Evolutionary conservation across 768 basidiomycete species (phyloP), one percentile per base, ranked within the genome.

Genomic region (Boletales sp.): DNA sequence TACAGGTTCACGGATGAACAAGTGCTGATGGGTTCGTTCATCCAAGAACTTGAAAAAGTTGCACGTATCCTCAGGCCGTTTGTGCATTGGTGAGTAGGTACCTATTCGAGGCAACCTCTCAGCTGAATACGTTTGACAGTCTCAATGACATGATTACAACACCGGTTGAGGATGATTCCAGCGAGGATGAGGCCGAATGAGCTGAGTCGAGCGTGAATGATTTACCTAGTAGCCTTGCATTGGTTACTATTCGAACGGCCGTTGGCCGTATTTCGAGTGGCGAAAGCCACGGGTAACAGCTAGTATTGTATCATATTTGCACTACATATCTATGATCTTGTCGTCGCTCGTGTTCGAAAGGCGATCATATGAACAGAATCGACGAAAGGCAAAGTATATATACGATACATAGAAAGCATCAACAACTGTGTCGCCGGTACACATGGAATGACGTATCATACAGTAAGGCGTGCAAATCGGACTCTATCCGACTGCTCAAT

Each of bases 131-230:
- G 12, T 38, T 55, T n/a, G 4, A 46, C 35, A 88, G 87, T 58
- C 60, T 89, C 49, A 88, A 89, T 54, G 84, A 86, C 57, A 74
- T 87, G 77, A 80, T 87, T 74, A 84, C 82, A 2, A 59, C 86
- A 10, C 70, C 70, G 31, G 68, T 66, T 33, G 73, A 52, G 28
- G 39, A n/a, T 5, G 63, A 59, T 41, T 37, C 48, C 4, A 21
- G 37, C 15, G 48, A 53, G 12, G 49, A 32, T 61, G 43, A 54
- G 41, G 5, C 25, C 14, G 33, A 11, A 34, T 11, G 10, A 34
- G 14, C 21, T 33, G 46, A 41, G 15, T 41, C 28, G 19, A 39
- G 17, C 25, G 8, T 31, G 37, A 49, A 37, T 30, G 50, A 56
- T 50, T 28, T 63, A 46, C 28, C 21, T 21, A 21, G 21, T 4